Evolutionary conservation across 2,329 filamentous ascomycete genomes (phyloP), one percentile per base, ranked within the genome.

Genomic region (Pezicula neosporulosa): DNA sequence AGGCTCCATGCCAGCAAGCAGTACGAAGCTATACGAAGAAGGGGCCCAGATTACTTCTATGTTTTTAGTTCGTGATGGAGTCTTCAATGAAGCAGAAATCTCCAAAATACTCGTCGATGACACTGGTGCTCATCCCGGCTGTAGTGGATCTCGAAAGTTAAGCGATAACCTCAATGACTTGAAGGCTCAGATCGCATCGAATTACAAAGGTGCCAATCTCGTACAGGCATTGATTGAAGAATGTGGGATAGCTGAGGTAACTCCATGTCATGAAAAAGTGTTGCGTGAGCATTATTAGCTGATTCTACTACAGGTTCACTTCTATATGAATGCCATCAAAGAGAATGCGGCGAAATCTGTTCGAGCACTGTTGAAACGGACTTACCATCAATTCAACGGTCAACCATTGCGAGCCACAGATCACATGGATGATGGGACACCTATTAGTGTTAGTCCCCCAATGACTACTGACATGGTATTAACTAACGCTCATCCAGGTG

Each of bases 381-480:
- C 91, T 21, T 76, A 81, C 60, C 75, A 77, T 50, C 77, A 81
- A 19, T 87, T 89, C 58, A 76, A 81, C 53, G 85, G 84, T 4
- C 76, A 81, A 51, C 81, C 86, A 7, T 77, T 94, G 0, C 76
- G 79, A 13, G 86, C 89, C 0, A 74, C 83, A 1, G 90, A 94
- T 63, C 88, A 83, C 72, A 93, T 93, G 87, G 89, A 93, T 58
- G 89, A 93, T 60, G 89, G 89, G n/a, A 87, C 80, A 4, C 86
- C 87, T 0, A 91, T 93, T 61, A 73, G 30, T 5, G 30, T 33
- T 2, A 33, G 30, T 33, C 2, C 9, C 30, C 4, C 9, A 10
- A 3, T 2, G 3, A 33, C 30, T 33, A 3, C 30, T 33, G 12
- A 33, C 7, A 9, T 10, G 5, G 12, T 3, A 33, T 33, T 33